Conservation (phyloP, 495 filamentous ascomycete genomes). For the Xylaria grammica region DNA sequence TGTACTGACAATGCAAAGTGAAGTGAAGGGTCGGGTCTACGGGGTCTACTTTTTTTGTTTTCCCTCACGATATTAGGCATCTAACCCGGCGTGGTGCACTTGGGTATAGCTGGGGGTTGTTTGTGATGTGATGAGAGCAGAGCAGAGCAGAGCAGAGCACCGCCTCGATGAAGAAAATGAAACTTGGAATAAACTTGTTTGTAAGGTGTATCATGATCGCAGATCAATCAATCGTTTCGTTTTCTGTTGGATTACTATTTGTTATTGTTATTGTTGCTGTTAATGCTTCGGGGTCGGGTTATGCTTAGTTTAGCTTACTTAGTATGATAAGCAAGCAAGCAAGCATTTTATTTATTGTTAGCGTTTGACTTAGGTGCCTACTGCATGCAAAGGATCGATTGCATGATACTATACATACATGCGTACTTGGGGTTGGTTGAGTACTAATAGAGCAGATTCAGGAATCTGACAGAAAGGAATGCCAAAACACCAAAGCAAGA, state of each 20-base stretch:
- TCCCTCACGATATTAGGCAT: too few relatives aligned
- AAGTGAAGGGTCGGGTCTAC: background rate
- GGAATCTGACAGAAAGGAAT: constrained; percentile 19
- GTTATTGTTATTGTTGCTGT: background rate
- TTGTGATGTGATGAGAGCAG: background rate
- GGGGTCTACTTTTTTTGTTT: background rate
- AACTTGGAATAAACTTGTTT: constrained; percentile 9
- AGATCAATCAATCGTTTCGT: constrained; percentile 17
- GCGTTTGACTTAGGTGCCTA: too few relatives aligned
- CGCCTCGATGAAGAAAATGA: background rate
- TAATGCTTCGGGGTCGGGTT: too few relatives aligned
- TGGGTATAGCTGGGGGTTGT: too few relatives aligned
- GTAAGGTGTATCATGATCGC: constrained; percentile 3
- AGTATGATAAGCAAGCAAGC: background rate
- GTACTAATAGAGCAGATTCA: background rate
- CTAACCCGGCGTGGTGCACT: background rate
- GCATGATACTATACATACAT: too few relatives aligned
- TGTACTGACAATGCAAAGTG: too few relatives aligned
- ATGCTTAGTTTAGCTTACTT: too few relatives aligned
- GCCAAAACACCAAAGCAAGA: constrained; percentile 2
- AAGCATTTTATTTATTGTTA: too few relatives aligned
- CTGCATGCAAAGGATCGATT: too few relatives aligned
- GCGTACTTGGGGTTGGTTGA: background rate
- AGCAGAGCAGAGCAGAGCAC: background rate
- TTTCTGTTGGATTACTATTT: background rate